These are phyloP conservation scores for Tulasnella sp. DNA, from an alignment of 768 basidiomycete genomes.

Conservation along the genomic window DNA sequence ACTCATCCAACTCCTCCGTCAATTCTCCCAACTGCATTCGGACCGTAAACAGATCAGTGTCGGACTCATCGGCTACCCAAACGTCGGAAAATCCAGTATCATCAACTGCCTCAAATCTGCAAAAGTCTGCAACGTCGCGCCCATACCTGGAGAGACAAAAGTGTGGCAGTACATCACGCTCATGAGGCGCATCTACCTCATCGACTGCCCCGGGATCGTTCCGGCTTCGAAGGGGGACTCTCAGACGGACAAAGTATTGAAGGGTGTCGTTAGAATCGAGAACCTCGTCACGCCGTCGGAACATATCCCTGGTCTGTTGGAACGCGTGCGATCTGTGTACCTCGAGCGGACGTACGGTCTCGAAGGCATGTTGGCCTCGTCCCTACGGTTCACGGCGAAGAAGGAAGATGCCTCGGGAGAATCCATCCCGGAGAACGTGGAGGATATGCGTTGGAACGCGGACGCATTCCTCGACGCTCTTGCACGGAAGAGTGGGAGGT, in stretches of 20 bases:
- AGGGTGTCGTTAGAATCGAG: constrained; percentile 94
- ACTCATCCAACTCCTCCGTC: constrained; percentile 89
- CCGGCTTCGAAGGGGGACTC: constrained; percentile 87
- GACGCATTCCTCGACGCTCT: constrained; percentile 74
- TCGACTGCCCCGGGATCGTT: constrained; percentile 98
- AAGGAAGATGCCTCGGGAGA: background rate
- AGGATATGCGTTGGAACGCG: constrained; percentile 42
- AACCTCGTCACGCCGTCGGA: constrained; percentile 86
- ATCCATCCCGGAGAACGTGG: background rate
- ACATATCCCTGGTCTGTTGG: constrained; percentile 79
- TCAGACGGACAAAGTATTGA: constrained; percentile 83
- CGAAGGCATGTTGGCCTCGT: background rate
- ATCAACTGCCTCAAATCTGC: constrained; percentile 98
- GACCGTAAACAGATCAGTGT: constrained; percentile 99
- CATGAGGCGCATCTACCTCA: constrained; percentile 92
- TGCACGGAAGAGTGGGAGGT: constrained; percentile 81
- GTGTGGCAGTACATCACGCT: constrained; percentile 99
- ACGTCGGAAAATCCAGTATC: constrained; percentile 93
- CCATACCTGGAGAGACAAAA: constrained; percentile 97
- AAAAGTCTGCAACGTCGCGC: constrained; percentile 94
- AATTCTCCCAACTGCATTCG: constrained; percentile 92
- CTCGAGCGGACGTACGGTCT: constrained; percentile 17
- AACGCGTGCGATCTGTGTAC: constrained; percentile 73
- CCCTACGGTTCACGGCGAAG: background rate
- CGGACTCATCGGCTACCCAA: constrained; percentile 96